Evolutionary conservation across 768 basidiomycete genomes (phyloP).

Genomic region (Chiua virens): DNA sequence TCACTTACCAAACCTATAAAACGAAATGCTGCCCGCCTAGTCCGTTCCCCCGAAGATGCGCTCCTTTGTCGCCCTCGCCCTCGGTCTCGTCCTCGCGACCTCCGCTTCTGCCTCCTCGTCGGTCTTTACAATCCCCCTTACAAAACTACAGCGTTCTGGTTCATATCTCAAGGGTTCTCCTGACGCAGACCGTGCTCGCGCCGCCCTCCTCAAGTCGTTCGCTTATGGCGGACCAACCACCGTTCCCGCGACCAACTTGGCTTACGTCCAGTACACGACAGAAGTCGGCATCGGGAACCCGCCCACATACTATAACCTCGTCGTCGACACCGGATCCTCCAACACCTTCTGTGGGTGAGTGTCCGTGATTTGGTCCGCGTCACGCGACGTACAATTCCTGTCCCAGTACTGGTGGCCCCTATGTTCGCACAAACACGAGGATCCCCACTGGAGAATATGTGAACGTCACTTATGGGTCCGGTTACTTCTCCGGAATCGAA

Average conservation of each 20-base stretch:
- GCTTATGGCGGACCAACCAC: background rate
- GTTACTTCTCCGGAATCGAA: slow-evolving; percentile 33
- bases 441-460: slow-evolving; percentile 16
- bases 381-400: background rate
- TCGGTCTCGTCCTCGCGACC: background rate
- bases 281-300: slow-evolving; percentile 26
- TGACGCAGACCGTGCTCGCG: slow-evolving; percentile 13
- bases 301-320: slow-evolving; percentile 21
- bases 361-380: background rate
- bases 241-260: slow-evolving; percentile 8
- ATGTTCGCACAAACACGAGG: slow-evolving; percentile 17
- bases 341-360: slow-evolving; percentile 24
- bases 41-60: background rate
- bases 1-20: background rate
- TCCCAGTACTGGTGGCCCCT: slow-evolving; percentile 13
- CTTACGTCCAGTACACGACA: slow-evolving; percentile 14
- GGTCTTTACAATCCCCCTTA: slow-evolving; percentile 7
- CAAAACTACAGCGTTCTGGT: slow-evolving; percentile 3
- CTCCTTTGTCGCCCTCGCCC: slow-evolving; percentile 1
- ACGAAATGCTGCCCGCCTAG: background rate
- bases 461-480: slow-evolving; percentile 5
- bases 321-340: slow-evolving; percentile 30
- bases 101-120: too few relatives aligned
- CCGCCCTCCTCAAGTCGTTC: background rate
- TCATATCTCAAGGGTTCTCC: slow-evolving; percentile 9